Conservation (phyloP, 1,139 yeast species). For the Saccharomyces hybrid region DNA sequence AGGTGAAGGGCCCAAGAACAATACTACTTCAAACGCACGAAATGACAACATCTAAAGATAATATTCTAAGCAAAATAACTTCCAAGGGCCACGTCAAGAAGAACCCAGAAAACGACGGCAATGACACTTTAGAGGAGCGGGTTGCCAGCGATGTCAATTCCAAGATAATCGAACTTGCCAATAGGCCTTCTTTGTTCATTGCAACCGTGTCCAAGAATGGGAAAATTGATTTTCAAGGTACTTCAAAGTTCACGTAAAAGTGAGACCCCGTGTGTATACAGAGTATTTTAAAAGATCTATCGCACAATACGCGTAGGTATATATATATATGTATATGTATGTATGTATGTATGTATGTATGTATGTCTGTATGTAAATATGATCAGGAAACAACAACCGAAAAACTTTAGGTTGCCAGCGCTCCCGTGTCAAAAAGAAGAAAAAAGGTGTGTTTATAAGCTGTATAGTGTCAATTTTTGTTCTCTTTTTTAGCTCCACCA, state of each 20-base stretch:
- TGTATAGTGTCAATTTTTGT: neutral
- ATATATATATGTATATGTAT: neutral
- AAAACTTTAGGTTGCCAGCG: neutral
- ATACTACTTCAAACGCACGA: slow-evolving; percentile 23
- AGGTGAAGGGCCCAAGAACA: slow-evolving; percentile 30
- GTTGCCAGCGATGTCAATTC: neutral
- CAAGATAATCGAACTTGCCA: neutral
- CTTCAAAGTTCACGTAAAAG: slow-evolving; percentile 12
- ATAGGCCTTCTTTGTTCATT: neutral
- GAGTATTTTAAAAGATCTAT: neutral
- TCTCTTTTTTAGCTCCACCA: neutral
- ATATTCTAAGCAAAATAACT: slow-evolving; percentile 9
- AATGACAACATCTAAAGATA: slow-evolving; percentile 13
- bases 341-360: neutral
- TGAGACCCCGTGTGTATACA: neutral
- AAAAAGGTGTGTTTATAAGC: neutral
- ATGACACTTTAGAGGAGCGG: neutral
- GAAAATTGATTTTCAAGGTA: slow-evolving; percentile 16
- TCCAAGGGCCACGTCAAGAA: slow-evolving; percentile 19
- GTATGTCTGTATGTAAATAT: neutral
- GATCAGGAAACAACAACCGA: neutral
- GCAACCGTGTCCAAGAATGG: slow-evolving; percentile 17
- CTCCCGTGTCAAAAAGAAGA: neutral
- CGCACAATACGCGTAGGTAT: neutral
- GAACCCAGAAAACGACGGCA: neutral